Evolutionary conservation across 306 rosid species (phyloP).

Genomic region (Vicia sativa): DNA sequence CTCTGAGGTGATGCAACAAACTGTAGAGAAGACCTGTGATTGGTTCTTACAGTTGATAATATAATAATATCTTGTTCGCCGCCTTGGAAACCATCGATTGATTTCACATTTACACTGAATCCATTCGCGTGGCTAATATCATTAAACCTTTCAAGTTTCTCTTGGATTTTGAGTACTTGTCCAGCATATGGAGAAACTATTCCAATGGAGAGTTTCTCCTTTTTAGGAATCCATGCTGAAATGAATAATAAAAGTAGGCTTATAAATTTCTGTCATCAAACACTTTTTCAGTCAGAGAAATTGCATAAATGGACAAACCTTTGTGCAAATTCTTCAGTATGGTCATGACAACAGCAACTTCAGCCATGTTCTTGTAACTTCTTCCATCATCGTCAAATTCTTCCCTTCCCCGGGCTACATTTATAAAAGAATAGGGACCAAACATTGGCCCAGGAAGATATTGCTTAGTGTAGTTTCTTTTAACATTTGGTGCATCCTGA

Average conservation of each 20-base stretch:
- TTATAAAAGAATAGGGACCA: constrained; percentile 70
- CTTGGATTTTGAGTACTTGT: constrained; percentile 56
- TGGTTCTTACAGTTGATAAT: constrained; percentile 70
- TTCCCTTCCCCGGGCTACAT: constrained; percentile 62
- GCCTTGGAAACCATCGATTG: constrained; percentile 82
- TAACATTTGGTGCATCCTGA: constrained; percentile 53
- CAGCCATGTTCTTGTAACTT: constrained; percentile 66
- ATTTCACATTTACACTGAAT: constrained; percentile 60
- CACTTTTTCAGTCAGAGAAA: background rate
- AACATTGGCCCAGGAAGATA: constrained; percentile 62
- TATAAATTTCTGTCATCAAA: too few species aligned
- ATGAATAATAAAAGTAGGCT: too few species aligned
- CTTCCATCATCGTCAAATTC: constrained; percentile 59
- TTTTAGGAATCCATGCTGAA: constrained; percentile 48
- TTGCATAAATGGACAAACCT: constrained; percentile 40
- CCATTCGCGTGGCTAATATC: too few species aligned
- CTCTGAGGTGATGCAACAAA: constrained; percentile 59
- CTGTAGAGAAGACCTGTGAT: constrained; percentile 37
- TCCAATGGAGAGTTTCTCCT: constrained; percentile 51
- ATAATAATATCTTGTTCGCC: constrained; percentile 71
- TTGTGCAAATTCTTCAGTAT: constrained; percentile 50
- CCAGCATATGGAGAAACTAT: constrained; percentile 75
- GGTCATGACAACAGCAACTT: constrained; percentile 53
- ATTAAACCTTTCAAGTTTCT: constrained; percentile 43
- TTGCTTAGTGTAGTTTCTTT: constrained; percentile 33